Evolutionary conservation across 2,329 filamentous ascomycete species (phyloP).

Genomic region (Cadophora sp.): DNA sequence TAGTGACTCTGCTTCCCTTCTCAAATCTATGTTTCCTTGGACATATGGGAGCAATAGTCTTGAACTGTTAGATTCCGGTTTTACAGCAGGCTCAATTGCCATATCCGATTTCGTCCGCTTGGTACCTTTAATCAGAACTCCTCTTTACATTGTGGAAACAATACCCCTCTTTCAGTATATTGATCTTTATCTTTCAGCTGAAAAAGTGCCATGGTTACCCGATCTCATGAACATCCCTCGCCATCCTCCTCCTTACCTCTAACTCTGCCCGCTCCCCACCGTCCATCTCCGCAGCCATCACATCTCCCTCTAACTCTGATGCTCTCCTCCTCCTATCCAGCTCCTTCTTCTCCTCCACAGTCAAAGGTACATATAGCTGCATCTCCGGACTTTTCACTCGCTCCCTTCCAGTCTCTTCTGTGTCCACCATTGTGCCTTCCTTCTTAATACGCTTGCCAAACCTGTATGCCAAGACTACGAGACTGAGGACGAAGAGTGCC

Average conservation of each 20-base stretch:
- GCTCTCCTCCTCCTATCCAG: conserved; percentile 5
- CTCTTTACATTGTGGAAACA: not conserved
- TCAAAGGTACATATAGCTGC: not conserved
- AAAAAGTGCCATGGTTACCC: not conserved
- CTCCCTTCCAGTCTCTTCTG: not conserved
- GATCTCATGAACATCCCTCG: not conserved
- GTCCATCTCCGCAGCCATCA: not conserved
- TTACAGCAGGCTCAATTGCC: too few relatives aligned
- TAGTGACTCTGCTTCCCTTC: too few relatives aligned
- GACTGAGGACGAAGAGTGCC: not conserved
- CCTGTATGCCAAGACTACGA: not conserved
- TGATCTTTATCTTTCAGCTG: too few relatives aligned
- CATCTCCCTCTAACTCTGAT: not conserved
- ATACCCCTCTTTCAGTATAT: too few relatives aligned
- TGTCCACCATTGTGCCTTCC: not conserved
- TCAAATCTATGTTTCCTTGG: too few relatives aligned
- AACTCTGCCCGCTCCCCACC: not conserved
- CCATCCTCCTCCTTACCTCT: conserved; percentile 1
- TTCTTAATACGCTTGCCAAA: not conserved
- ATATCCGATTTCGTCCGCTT: not conserved
- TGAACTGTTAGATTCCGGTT: too few relatives aligned
- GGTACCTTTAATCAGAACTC: not conserved
- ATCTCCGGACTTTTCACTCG: not conserved
- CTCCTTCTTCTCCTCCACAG: not conserved
- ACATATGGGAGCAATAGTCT: too few relatives aligned